Conservation (phyloP, 176 grass and related monocot genomes). For the Dactylis glomerata region DNA sequence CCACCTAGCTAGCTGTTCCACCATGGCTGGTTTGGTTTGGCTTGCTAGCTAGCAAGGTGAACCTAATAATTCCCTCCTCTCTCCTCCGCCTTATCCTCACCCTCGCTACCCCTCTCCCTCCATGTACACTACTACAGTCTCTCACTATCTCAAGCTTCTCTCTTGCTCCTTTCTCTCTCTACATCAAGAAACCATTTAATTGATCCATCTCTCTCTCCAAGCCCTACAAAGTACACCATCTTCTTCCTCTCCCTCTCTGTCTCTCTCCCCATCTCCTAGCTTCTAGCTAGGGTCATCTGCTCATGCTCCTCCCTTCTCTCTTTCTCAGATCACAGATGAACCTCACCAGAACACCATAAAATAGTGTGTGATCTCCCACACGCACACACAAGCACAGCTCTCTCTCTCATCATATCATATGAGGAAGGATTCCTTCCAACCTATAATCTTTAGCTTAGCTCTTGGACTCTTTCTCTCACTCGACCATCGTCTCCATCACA, state of each 20-base stretch:
- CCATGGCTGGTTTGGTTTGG: not conserved
- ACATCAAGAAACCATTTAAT: slow-evolving; percentile 55
- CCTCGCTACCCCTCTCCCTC: slow-evolving; percentile 3
- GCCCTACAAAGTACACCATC: slow-evolving; percentile 61
- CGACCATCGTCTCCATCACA: slow-evolving; percentile 33
- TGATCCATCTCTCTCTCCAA: slow-evolving; percentile 48
- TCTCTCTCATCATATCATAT: slow-evolving; percentile 59
- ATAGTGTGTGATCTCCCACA: slow-evolving; percentile 73
- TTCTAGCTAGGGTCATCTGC: slow-evolving; percentile 49
- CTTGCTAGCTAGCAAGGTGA: slow-evolving; percentile 13
- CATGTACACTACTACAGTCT: slow-evolving; percentile 33
- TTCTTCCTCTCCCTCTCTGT: slow-evolving; percentile 29
- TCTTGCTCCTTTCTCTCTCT: not conserved
- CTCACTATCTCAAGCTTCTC: slow-evolving; percentile 21
- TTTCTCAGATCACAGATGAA: slow-evolving; percentile 31
- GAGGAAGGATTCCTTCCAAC: slow-evolving; percentile 57
- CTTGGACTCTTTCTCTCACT: slow-evolving; percentile 35
- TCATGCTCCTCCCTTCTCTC: slow-evolving; percentile 38
- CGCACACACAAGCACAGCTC: slow-evolving; percentile 29
- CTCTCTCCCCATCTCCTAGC: not conserved
- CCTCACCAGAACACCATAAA: slow-evolving; percentile 64
- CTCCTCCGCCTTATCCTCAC: slow-evolving; percentile 21
- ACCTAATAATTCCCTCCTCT: slow-evolving; percentile 40
- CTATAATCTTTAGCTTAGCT: slow-evolving; percentile 55
- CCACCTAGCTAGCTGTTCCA: slow-evolving; percentile 30